Evolutionary conservation across 2,329 filamentous ascomycete species (phyloP).

Genomic region (Arachnomyces sp.): DNA sequence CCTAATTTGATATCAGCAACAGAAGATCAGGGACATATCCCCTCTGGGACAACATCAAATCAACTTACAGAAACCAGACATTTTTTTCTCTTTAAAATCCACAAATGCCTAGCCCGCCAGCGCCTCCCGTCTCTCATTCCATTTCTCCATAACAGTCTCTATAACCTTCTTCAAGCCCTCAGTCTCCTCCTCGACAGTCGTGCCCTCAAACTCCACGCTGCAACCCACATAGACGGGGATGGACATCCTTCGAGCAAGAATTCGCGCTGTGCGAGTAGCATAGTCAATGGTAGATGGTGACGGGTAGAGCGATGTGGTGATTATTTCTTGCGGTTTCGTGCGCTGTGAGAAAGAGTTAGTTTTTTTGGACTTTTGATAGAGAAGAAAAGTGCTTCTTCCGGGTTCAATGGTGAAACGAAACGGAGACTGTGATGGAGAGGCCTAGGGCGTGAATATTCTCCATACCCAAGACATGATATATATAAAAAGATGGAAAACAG

Average conservation of each 20-base stretch:
- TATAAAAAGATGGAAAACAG: too few relatives aligned
- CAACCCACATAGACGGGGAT: constrained; percentile 85
- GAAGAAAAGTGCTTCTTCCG: too few relatives aligned
- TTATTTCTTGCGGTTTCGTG: constrained; percentile 48
- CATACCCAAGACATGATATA: too few relatives aligned
- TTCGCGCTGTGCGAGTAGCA: constrained; percentile 72
- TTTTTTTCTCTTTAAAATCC: constrained; percentile 5
- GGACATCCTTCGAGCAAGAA: constrained; percentile 64
- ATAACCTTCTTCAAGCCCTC: constrained; percentile 72
- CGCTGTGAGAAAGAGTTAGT: constrained; percentile 25
- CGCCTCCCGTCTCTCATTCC: constrained; percentile 16
- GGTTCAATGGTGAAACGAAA: too few relatives aligned
- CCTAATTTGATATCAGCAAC: too few relatives aligned
- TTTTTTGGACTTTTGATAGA: not conserved
- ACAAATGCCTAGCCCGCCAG: not conserved
- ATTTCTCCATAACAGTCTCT: constrained; percentile 55
- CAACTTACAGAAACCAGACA: constrained; percentile 5
- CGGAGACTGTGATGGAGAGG: too few relatives aligned
- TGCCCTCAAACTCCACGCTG: constrained; percentile 73
- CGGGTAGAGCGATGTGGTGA: constrained; percentile 68
- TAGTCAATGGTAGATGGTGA: constrained; percentile 76
- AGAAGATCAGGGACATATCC: too few relatives aligned
- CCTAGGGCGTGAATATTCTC: too few relatives aligned
- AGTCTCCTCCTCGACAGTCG: constrained; percentile 88
- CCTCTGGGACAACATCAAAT: too few relatives aligned